These are phyloP conservation scores for Pseudotulostoma volvatum DNA, from an alignment of 495 filamentous ascomycete species.

Conservation along the genomic window DNA sequence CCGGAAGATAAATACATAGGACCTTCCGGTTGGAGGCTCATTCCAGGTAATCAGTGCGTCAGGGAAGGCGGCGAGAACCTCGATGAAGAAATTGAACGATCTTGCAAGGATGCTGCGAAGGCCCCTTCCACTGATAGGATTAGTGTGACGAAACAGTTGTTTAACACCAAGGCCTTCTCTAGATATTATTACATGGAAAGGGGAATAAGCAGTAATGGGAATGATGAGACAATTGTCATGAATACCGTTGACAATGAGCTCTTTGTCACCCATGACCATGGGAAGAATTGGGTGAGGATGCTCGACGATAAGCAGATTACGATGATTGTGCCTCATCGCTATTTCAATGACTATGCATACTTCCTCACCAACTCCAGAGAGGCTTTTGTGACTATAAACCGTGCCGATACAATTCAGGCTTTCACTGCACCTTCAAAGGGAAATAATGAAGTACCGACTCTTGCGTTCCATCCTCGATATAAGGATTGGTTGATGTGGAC, in stretches of 20 bases:
- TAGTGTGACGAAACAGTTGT: conserved; percentile 32
- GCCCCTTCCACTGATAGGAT: conserved; percentile 42
- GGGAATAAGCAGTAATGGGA: conserved; percentile 39
- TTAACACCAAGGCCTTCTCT: conserved; percentile 37
- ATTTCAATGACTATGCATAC: conserved; percentile 69
- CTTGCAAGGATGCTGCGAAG: conserved; percentile 32
- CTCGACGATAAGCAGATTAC: conserved; percentile 44
- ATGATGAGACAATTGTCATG: conserved; percentile 76
- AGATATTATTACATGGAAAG: conserved; percentile 77
- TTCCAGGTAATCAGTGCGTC: conserved; percentile 78
- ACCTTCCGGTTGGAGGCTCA: conserved; percentile 77
- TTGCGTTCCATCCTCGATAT: conserved; percentile 66
- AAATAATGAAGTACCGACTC: conserved; percentile 28
- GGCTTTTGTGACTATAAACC: conserved; percentile 63
- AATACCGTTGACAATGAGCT: conserved; percentile 48
- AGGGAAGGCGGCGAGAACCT: conserved; percentile 31
- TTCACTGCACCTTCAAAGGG: conserved; percentile 42
- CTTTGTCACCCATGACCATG: conserved; percentile 64
- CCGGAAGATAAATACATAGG: conserved; percentile 56
- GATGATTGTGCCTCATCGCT: conserved; percentile 53
- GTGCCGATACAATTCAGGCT: conserved; percentile 45
- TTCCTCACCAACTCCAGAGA: conserved; percentile 54
- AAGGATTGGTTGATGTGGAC: conserved; percentile 85
- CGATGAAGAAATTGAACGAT: conserved; percentile 28
- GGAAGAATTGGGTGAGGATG: conserved; percentile 62